Conservation (phyloP, 2,329 filamentous ascomycete species). For the Pseudogymnoascus sp. region DNA sequence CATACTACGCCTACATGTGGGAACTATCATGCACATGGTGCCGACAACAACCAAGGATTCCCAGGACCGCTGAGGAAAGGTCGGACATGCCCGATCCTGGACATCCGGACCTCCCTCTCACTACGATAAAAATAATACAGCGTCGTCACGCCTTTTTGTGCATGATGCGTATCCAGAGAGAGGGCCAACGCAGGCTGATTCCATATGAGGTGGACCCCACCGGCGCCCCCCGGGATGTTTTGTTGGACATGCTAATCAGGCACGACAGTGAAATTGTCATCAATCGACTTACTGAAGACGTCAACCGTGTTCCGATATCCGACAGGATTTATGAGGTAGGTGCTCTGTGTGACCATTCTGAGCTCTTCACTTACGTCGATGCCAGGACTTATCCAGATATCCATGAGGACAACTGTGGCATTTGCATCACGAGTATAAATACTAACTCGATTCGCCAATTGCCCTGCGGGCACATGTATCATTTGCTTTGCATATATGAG, state of each 20-base stretch:
- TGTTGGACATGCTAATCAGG: neutral
- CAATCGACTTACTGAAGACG: neutral
- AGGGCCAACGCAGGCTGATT: neutral
- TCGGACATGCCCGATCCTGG: neutral
- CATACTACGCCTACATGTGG: neutral
- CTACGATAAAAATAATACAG: neutral
- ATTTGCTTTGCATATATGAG: neutral
- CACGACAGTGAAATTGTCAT: neutral
- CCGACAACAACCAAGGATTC: neutral
- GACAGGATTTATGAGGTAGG: neutral
- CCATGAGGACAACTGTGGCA: neutral
- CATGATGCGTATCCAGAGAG: neutral
- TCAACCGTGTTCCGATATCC: neutral
- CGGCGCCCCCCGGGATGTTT: neutral
- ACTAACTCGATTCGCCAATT: neutral
- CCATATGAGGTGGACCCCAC: neutral
- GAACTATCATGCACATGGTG: neutral
- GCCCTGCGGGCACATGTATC: neutral
- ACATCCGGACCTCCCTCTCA: neutral
- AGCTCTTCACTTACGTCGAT: constrained; percentile 1
- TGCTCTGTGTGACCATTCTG: neutral
- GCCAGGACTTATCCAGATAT: neutral
- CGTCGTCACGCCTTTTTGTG: neutral
- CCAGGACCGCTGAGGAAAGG: neutral
- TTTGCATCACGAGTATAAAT: neutral